Evolutionary conservation across 345 rosid species (phyloP), one percentile per base, ranked within the genome.

Genomic region (Hibiscus trionum): DNA sequence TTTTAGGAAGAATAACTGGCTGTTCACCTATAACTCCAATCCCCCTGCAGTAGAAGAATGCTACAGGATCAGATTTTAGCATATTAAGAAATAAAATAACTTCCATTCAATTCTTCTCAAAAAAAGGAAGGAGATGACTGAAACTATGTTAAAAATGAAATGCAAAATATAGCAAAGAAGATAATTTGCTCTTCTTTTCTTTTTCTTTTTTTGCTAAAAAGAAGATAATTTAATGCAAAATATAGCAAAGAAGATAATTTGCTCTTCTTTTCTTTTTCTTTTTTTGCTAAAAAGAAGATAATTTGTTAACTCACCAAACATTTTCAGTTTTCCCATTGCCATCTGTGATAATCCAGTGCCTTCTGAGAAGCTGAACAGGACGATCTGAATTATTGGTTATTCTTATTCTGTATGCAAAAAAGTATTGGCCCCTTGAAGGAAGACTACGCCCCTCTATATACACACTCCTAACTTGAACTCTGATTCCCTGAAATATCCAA

Each of bases 1-100:
- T 82, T 66, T 65, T 74, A 14, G 96, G 89, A 78, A 88, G 93
- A 70, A 90, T 84, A 63, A 86, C 93, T 14, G 96, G 96, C 74
- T 88, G 93, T 81, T 90, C 93, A 16, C 93, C 96, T 7, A 88
- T 83, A 46, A 90, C 96, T 77, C 96, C 93, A 24, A 80, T 75
- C 29, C 91, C 93, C 85, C 96, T 88, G 84, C n/a, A 65, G 60
- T 26, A 58, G 49, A 39, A 60, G 10, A 62, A 10, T 4, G 7
- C 4, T 5, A 21, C 46, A 63, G 14, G 21, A 53, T 68, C 46
- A 42, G 46, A 81, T 49, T 19, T 39, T 57, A 63, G 35, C 21
- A 26, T 21, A 33, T 11, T 7, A 19, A 53, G 47, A 4, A 59
- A 71, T 14, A 3, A 44, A 47, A 55, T 39, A 11, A 47, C 15